Percentiles rank a stretch among this genome's conserved stretches.
These are phyloP conservation scores for Fraxinus floribunda DNA, from an alignment of 305 asterid genomes.

Conservation along the genomic window DNA sequence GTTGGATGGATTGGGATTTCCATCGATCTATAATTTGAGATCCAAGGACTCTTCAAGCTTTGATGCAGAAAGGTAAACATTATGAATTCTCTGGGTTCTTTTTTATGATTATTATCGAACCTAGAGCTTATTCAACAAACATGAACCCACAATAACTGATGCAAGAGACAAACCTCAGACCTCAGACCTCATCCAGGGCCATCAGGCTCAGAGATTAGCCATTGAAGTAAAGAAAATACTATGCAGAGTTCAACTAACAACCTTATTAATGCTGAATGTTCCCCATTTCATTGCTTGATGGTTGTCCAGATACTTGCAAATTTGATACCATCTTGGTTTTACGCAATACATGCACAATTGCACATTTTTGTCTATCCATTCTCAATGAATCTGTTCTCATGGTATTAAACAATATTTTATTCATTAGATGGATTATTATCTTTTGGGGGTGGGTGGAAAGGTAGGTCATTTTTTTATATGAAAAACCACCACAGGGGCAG, in stretches of 20 bases:
- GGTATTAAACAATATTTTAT: not conserved
- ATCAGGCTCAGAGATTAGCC: not conserved
- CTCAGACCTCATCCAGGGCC: not conserved
- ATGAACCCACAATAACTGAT: not conserved
- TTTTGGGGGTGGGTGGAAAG: not conserved
- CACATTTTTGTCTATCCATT: not conserved
- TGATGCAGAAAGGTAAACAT: constrained; percentile 50
- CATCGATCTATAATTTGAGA: constrained; percentile 58
- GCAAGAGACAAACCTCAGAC: not conserved
- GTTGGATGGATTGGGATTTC: constrained; percentile 90
- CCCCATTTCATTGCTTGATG: not conserved
- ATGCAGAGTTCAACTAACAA: not conserved
- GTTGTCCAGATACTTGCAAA: not conserved
- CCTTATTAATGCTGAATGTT: not conserved
- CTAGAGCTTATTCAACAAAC: not conserved
- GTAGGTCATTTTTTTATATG: not conserved
- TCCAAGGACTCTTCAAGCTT: constrained; percentile 43
- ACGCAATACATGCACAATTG: not conserved
- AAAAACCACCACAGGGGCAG: not conserved
- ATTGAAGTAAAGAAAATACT: not conserved
- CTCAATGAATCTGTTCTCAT: not conserved
- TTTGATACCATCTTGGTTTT: not conserved
- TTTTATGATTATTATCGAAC: constrained; percentile 11
- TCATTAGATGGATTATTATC: constrained; percentile 1
- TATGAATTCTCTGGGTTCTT: constrained; percentile 21